Conservation (phyloP, 2,329 filamentous ascomycete species). For the Talaromyces pinophilus region DNA sequence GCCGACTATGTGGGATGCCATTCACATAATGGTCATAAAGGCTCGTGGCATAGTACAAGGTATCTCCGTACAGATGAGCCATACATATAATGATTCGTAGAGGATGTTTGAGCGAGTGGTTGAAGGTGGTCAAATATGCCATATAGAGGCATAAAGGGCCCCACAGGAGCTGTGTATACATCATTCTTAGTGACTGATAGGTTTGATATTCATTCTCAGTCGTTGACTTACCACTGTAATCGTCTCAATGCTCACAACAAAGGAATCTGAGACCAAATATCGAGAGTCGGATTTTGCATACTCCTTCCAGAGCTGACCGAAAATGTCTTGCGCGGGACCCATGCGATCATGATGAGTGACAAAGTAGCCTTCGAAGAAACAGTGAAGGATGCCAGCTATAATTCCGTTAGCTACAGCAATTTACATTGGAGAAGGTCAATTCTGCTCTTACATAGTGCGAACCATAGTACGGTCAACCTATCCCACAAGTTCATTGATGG, state of each 20-base stretch:
- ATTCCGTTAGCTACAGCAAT: background rate
- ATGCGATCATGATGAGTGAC: slow-evolving; percentile 67
- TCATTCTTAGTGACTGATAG: background rate
- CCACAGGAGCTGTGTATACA: slow-evolving; percentile 54
- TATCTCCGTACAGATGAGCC: slow-evolving; percentile 65
- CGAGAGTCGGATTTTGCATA: slow-evolving; percentile 84
- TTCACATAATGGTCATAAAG: slow-evolving; percentile 61
- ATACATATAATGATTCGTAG: slow-evolving; percentile 62
- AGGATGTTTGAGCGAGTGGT: slow-evolving; percentile 60
- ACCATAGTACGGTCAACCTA: slow-evolving; percentile 68
- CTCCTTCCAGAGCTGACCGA: slow-evolving; percentile 91
- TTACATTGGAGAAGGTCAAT: background rate
- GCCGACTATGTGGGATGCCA: slow-evolving; percentile 58
- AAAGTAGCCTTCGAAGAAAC: slow-evolving; percentile 86
- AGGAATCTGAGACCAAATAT: slow-evolving; percentile 77
- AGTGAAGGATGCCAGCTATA: slow-evolving; percentile 61
- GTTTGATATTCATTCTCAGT: no score
- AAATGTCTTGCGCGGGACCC: slow-evolving; percentile 67
- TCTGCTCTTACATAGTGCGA: slow-evolving; percentile 62
- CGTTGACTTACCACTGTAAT: slow-evolving; percentile 67
- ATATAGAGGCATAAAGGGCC: slow-evolving; percentile 62
- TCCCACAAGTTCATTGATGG: slow-evolving; percentile 58
- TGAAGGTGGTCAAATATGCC: slow-evolving; percentile 55
- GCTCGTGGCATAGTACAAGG: slow-evolving; percentile 65
- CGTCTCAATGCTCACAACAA: slow-evolving; percentile 84